Percentiles rank a stretch among this genome's conserved stretches.
Conservation (phyloP, 164 flowering plant species). For the Annona squamosa region DNA sequence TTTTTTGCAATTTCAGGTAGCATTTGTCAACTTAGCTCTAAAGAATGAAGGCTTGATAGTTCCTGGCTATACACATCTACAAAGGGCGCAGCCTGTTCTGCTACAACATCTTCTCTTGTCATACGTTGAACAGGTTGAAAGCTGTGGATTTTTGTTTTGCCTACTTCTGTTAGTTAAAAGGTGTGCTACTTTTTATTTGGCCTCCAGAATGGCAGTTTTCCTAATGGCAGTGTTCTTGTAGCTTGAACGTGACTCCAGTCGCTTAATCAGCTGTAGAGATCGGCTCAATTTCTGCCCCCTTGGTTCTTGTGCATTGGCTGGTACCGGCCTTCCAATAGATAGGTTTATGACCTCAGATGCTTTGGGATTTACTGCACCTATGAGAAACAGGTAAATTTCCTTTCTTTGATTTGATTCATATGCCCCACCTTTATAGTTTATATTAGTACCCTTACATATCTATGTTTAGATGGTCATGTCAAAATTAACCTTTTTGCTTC, state of each 20-base stretch:
- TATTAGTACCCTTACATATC: too few species aligned
- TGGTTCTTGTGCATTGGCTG: constrained; percentile 99
- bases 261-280: constrained; percentile 64
- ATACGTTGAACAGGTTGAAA: constrained; percentile 89
- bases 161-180: neutral
- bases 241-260: constrained; percentile 96
- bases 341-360: constrained; percentile 90
- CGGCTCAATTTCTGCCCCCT: constrained; percentile 85
- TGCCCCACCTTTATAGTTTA: neutral
- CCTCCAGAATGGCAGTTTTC: constrained; percentile 1
- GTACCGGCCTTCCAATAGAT: constrained; percentile 94
- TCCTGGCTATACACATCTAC: constrained; percentile 98
- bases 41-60: constrained; percentile 74
- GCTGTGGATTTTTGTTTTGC: neutral
- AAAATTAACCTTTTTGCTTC: too few species aligned
- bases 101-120: constrained; percentile 85
- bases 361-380: constrained; percentile 78
- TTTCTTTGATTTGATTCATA: neutral
- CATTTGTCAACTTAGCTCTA: constrained; percentile 62
- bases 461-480: too few species aligned
- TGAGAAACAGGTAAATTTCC: constrained; percentile 77
- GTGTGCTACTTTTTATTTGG: neutral
- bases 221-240: constrained; percentile 22
- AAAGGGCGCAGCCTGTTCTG: constrained; percentile 92
- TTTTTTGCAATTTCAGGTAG: constrained; percentile 35